Evolutionary conservation across 768 basidiomycete genomes (phyloP).

Genomic region (Strobilomyces confusus): DNA sequence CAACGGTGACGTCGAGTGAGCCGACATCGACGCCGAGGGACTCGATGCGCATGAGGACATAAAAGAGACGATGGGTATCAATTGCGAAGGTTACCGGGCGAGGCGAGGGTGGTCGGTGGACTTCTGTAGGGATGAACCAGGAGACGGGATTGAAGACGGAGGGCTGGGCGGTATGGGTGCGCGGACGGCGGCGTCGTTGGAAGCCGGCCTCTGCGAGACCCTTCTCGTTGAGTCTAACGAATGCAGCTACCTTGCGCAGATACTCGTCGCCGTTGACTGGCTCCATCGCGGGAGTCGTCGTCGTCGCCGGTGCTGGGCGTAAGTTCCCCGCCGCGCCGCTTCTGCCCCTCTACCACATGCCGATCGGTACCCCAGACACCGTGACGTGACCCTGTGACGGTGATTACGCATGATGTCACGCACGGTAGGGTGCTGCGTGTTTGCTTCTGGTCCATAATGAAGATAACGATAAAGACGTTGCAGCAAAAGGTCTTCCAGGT

Average conservation of each 20-base stretch:
- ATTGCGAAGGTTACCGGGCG: slow-evolving; percentile 65
- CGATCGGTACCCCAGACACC: slow-evolving; percentile 24
- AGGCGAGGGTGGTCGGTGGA: slow-evolving; percentile 29
- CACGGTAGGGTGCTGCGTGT: not conserved
- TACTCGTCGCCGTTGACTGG: slow-evolving; percentile 72
- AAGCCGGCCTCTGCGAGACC: slow-evolving; percentile 64
- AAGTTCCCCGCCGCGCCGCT: slow-evolving; percentile 12
- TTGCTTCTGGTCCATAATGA: slow-evolving; percentile 51
- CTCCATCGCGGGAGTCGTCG: slow-evolving; percentile 34
- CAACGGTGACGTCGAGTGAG: slow-evolving; percentile 72
- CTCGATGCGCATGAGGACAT: slow-evolving; percentile 83
- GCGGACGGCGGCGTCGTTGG: slow-evolving; percentile 44
- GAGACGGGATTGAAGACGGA: slow-evolving; percentile 57
- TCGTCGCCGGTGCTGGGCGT: not conserved
- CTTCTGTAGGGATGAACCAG: slow-evolving; percentile 44
- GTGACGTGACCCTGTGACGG: slow-evolving; percentile 23
- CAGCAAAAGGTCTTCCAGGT: slow-evolving; percentile 91
- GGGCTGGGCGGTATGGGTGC: slow-evolving; percentile 26
- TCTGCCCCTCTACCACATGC: slow-evolving; percentile 20
- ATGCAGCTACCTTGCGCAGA: slow-evolving; percentile 62
- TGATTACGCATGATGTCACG: slow-evolving; percentile 24
- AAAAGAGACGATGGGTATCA: slow-evolving; percentile 83
- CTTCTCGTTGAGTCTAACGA: slow-evolving; percentile 69
- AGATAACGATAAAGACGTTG: slow-evolving; percentile 93
- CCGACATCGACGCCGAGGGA: slow-evolving; percentile 74